phyloP scores from a whole-genome alignment of 495 filamentous ascomycete species.

The Penicillium parvum region DNA sequence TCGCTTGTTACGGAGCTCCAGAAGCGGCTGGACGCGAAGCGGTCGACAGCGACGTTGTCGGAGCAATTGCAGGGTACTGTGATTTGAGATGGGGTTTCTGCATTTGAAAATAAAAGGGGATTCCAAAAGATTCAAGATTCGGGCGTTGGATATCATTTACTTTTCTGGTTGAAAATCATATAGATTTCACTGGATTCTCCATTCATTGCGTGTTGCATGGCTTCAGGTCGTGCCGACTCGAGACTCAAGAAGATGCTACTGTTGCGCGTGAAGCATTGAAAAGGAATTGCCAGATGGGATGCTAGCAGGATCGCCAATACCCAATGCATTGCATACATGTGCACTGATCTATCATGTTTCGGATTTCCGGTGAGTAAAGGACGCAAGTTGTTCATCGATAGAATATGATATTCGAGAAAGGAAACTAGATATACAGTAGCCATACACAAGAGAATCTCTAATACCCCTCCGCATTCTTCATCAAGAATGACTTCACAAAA shows the following conservation, averaged over 20 bases:
- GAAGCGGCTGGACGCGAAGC: slow-evolving; percentile 27
- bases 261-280: too few relatives aligned
- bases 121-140: slow-evolving; percentile 8
- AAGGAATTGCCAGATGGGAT: neutral
- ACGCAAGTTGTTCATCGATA: too few relatives aligned
- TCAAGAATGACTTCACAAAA: slow-evolving; percentile 77
- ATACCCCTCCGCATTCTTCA: slow-evolving; percentile 78
- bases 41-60: slow-evolving; percentile 15
- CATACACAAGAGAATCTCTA: slow-evolving; percentile 13
- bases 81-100: slow-evolving; percentile 9
- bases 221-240: neutral
- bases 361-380: too few relatives aligned
- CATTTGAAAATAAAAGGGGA: slow-evolving; percentile 12
- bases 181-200: neutral
- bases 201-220: slow-evolving; percentile 1
- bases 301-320: slow-evolving; percentile 10
- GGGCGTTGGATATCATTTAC: slow-evolving; percentile 14
- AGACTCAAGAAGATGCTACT: too few relatives aligned
- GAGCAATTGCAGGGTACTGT: slow-evolving; percentile 22
- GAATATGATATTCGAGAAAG: slow-evolving; percentile 2
- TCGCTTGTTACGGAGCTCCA: slow-evolving; percentile 61
- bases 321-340: slow-evolving; percentile 11
- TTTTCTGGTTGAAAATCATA: too few relatives aligned
- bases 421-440: slow-evolving; percentile 19
- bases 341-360: too few relatives aligned